These are phyloP conservation scores for Sicyos edulis DNA, from an alignment of 306 rosid genomes.

Conservation along the genomic window DNA sequence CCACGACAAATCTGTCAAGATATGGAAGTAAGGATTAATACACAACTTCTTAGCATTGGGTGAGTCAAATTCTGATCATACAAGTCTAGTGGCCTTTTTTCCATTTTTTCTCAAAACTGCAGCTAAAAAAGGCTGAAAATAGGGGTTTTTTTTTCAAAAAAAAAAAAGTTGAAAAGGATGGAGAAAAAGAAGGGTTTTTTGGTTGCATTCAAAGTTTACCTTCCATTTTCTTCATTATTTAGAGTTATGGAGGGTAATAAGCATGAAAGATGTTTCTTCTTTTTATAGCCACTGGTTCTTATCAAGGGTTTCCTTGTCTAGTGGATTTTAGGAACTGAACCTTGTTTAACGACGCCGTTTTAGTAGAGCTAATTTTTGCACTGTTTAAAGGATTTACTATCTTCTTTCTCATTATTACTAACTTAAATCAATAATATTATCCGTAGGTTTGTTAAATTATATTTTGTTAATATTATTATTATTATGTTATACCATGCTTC, in stretches of 20 bases:
- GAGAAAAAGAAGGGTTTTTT: constrained; percentile 11
- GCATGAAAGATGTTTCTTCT: constrained; percentile 16
- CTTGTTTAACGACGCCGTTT: not conserved
- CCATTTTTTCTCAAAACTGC: constrained; percentile 17
- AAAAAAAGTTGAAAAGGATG: not conserved
- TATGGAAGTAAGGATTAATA: constrained; percentile 53
- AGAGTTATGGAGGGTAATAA: constrained; percentile 24
- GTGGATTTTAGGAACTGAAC: constrained; percentile 4
- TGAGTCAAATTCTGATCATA: constrained; percentile 22
- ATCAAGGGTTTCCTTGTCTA: not conserved
- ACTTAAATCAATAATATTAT: not conserved
- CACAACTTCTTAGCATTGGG: constrained; percentile 10
- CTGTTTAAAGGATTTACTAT: not conserved
- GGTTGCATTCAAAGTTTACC: constrained; percentile 7
- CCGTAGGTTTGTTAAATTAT: not conserved
- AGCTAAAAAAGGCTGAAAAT: constrained; percentile 24
- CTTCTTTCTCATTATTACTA: not conserved
- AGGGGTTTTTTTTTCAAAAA: constrained; percentile 2
- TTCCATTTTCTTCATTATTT: constrained; percentile 24
- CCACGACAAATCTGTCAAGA: constrained; percentile 77
- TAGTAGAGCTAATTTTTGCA: constrained; percentile 9
- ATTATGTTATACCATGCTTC: not conserved
- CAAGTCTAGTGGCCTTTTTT: constrained; percentile 26
- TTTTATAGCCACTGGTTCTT: constrained; percentile 4
- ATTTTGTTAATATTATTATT: not conserved